These are phyloP conservation scores for Fusarium sp. DNA, from an alignment of 2,329 filamentous ascomycete species.

Conservation along the genomic window DNA sequence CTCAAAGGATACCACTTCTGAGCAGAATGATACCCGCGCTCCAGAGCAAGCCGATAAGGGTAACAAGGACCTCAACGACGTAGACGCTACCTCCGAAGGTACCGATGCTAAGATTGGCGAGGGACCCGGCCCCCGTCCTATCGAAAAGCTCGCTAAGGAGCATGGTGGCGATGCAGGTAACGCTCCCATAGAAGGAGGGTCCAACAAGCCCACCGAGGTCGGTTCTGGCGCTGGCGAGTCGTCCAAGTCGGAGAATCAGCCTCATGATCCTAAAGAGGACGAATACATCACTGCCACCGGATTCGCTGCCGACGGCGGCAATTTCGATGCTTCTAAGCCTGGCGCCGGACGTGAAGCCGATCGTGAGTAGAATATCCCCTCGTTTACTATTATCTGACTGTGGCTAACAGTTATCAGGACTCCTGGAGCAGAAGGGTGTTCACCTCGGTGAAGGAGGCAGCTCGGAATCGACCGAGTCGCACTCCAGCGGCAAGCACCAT, in stretches of 20 bases:
- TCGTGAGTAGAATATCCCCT: constrained; percentile 58
- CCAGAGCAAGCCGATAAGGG: constrained; percentile 50
- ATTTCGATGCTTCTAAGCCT: constrained; percentile 73
- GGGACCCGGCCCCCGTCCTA: constrained; percentile 45
- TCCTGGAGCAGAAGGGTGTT: constrained; percentile 53
- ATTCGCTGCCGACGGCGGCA: constrained; percentile 72
- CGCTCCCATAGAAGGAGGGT: constrained; percentile 17
- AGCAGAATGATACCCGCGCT: constrained; percentile 57
- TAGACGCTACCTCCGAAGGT: constrained; percentile 37
- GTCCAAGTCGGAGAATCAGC: constrained; percentile 30
- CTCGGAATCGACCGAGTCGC: constrained; percentile 5
- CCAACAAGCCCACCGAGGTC: constrained; percentile 15
- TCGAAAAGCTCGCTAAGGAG: constrained; percentile 54
- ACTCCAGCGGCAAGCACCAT: constrained; percentile 33
- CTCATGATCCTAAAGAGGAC: constrained; percentile 66
- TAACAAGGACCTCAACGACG: constrained; percentile 53
- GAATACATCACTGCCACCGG: constrained; percentile 69
- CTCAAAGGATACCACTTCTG: constrained; percentile 39
- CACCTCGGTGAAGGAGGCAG: constrained; percentile 34
- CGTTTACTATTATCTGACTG: not conserved
- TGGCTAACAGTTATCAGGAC: constrained; percentile 43
- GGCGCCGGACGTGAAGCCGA: constrained; percentile 76
- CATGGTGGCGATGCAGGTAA: constrained; percentile 52
- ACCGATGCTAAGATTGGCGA: constrained; percentile 51
- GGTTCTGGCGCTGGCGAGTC: constrained; percentile 27